Conservation (phyloP, 768 basidiomycete species). For the Xerocomellus amylosporus region DNA sequence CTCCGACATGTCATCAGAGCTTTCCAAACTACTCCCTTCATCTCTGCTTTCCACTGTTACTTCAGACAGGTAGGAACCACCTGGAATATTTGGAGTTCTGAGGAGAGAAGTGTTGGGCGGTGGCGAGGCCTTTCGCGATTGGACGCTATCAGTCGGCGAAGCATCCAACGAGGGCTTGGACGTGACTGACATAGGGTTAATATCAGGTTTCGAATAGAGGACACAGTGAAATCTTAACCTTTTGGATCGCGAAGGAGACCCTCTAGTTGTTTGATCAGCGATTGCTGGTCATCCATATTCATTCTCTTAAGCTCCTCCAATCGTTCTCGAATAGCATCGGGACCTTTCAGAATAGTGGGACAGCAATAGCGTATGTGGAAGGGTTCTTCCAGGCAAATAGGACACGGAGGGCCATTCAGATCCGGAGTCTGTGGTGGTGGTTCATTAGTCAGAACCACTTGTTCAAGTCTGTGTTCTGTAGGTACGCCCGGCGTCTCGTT, state of each 20-base stretch:
- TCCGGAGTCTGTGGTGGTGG: neutral
- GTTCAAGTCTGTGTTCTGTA: neutral
- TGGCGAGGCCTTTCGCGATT: neutral
- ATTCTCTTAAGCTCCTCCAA: conserved; percentile 41
- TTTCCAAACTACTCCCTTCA: conserved; percentile 43
- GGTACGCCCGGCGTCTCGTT: neutral
- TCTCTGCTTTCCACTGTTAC: conserved; percentile 35
- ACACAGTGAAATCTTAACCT: conserved; percentile 15
- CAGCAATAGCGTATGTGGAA: conserved; percentile 51
- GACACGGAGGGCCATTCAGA: conserved; percentile 32
- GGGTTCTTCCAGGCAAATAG: conserved; percentile 44
- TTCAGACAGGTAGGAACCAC: conserved; percentile 34
- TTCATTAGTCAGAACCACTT: neutral
- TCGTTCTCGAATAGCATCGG: conserved; percentile 43
- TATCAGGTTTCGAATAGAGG: conserved; percentile 5
- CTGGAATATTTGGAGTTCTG: conserved; percentile 25
- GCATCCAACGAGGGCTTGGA: neutral
- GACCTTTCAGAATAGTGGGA: conserved; percentile 44
- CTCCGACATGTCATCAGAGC: conserved; percentile 27
- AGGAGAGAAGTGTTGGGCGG: conserved; percentile 2
- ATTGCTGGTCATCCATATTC: conserved; percentile 17
- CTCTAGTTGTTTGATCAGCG: conserved; percentile 43
- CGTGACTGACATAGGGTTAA: conserved; percentile 4
- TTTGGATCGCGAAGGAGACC: conserved; percentile 31
- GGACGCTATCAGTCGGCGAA: neutral